Evolutionary conservation across 495 filamentous ascomycete genomes (phyloP).

Genomic region (Bacidia gigantensis): DNA sequence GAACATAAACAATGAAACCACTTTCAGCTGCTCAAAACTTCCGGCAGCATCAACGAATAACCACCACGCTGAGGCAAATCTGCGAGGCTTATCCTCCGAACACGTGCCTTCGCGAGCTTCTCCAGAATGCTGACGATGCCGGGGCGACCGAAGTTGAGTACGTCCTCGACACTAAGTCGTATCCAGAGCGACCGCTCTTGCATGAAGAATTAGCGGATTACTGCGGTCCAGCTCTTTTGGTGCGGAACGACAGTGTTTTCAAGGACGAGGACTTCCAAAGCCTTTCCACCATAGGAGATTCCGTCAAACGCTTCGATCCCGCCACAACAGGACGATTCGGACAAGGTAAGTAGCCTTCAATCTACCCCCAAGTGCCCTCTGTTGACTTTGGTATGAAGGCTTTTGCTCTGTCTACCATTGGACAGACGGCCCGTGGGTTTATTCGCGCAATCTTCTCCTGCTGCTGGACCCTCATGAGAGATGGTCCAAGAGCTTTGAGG

Average conservation of each 20-base stretch:
- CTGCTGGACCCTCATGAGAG: constrained; percentile 30
- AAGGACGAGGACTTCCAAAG: constrained; percentile 24
- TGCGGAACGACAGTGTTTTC: constrained; percentile 28
- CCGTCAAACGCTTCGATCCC: constrained; percentile 23
- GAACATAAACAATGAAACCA: background rate
- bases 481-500: constrained; percentile 24
- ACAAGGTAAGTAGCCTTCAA: no score
- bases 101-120: constrained; percentile 15
- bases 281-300: constrained; percentile 26
- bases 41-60: constrained; percentile 9
- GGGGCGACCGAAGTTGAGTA: constrained; percentile 15
- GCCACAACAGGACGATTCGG: constrained; percentile 30
- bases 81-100: constrained; percentile 15
- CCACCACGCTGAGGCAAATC: constrained; percentile 10
- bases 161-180: constrained; percentile 11
- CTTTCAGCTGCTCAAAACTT: constrained; percentile 3
- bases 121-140: constrained; percentile 17
- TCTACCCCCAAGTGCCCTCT: no score
- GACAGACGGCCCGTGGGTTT: constrained; percentile 30
- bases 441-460: constrained; percentile 25
- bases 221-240: constrained; percentile 30
- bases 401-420: constrained; percentile 34
- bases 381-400: no score
- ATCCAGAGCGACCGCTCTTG: constrained; percentile 17
- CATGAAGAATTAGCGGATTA: constrained; percentile 22